These are phyloP conservation scores for Auricularia sp. DNA, from an alignment of 768 basidiomycete species.

Conservation along the genomic window DNA sequence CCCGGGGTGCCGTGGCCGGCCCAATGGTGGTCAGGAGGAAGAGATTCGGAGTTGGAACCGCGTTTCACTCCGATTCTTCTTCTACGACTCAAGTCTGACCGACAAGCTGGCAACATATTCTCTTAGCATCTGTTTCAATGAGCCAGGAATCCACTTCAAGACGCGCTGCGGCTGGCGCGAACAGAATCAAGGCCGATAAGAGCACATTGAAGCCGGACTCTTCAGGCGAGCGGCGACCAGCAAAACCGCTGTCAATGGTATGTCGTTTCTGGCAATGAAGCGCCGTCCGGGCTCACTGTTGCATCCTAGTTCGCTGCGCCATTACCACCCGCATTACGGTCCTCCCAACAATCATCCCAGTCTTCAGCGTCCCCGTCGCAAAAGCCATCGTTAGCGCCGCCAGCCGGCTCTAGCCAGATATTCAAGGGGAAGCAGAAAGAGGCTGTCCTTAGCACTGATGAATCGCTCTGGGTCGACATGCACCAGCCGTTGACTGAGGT, in stretches of 20 bases:
- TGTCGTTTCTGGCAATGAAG: neutral
- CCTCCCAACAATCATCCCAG: neutral
- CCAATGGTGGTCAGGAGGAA: no score
- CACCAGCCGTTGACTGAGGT: conserved; percentile 26
- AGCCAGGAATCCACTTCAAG: neutral
- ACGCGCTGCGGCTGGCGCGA: neutral
- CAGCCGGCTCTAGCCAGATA: neutral
- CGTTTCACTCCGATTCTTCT: no score
- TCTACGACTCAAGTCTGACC: no score
- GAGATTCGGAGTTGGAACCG: no score
- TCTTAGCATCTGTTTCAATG: neutral
- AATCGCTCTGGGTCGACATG: conserved; percentile 6
- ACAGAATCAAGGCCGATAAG: neutral
- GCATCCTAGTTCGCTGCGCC: neutral
- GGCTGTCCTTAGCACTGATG: neutral
- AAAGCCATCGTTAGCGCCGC: neutral
- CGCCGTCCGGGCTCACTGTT: neutral
- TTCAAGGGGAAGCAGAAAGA: conserved; percentile 7
- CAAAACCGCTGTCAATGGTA: neutral
- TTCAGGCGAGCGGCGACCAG: neutral
- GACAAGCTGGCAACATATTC: no score
- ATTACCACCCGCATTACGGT: neutral
- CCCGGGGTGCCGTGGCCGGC: no score
- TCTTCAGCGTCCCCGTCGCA: no score
- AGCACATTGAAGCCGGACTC: neutral